These are phyloP conservation scores for Catenaria anguillulae DNA, from an alignment of 371 early-diverging fungal species.

Conservation along the genomic window DNA sequence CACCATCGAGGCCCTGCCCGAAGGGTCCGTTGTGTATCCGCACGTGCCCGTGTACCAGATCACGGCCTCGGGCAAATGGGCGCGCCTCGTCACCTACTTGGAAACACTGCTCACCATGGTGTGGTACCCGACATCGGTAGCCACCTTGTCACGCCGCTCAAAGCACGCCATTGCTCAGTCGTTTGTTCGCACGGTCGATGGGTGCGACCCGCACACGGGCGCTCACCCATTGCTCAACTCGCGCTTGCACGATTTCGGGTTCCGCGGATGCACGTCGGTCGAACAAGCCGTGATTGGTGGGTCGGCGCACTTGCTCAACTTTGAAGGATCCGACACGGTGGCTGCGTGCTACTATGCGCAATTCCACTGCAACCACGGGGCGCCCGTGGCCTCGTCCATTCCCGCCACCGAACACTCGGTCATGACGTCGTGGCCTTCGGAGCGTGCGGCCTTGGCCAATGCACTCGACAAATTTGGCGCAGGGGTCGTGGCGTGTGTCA, in stretches of 20 bases:
- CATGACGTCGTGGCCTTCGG: slow-evolving; percentile 41
- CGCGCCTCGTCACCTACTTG: slow-evolving; percentile 59
- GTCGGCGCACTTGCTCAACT: slow-evolving; percentile 60
- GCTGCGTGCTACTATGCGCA: slow-evolving; percentile 60
- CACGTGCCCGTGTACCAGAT: slow-evolving; percentile 63
- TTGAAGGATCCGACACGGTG: slow-evolving; percentile 62
- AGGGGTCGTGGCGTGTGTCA: slow-evolving; percentile 62
- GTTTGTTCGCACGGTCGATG: slow-evolving; percentile 47
- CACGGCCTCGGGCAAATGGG: slow-evolving; percentile 46
- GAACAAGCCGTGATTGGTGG: slow-evolving; percentile 73
- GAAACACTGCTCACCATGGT: slow-evolving; percentile 64
- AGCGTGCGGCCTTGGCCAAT: slow-evolving; percentile 39
- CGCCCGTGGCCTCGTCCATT: slow-evolving; percentile 52
- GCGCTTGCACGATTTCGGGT: slow-evolving; percentile 66
- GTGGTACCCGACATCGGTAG: slow-evolving; percentile 70
- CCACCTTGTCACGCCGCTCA: slow-evolving; percentile 53
- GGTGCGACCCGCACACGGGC: slow-evolving; percentile 16
- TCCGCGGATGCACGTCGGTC: slow-evolving; percentile 69
- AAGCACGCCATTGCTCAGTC: slow-evolving; percentile 34
- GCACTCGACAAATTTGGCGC: slow-evolving; percentile 47
- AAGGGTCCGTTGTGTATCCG: slow-evolving; percentile 57
- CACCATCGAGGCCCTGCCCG: slow-evolving; percentile 50
- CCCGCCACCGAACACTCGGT: slow-evolving; percentile 83
- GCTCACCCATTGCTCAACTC: slow-evolving; percentile 22
- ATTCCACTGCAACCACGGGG: slow-evolving; percentile 47